These are phyloP conservation scores for Takakia lepidozioides DNA, from an alignment of 225 moss, liverwort and hornwort genomes.

Conservation along the genomic window DNA sequence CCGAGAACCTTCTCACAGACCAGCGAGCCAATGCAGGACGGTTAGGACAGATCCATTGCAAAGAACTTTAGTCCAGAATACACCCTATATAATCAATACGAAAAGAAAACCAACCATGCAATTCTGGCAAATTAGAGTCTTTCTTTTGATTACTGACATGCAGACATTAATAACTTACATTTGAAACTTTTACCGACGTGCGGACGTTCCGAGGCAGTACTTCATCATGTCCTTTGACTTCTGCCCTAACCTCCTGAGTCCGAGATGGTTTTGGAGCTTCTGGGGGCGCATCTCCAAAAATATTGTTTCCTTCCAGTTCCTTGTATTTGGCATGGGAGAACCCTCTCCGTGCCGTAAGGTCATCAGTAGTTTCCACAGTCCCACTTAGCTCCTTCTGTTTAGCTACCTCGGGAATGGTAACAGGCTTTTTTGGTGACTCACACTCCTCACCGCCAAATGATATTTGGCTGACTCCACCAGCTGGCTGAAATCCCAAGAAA, in stretches of 20 bases:
- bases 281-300: constrained; percentile 92
- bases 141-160: too few relatives aligned
- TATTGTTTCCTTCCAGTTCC: constrained; percentile 94
- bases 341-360: constrained; percentile 65
- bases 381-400: constrained; percentile 97
- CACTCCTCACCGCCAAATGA: constrained; percentile 90
- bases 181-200: constrained; percentile 98
- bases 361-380: constrained; percentile 77
- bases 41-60: too few relatives aligned
- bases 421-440: constrained; percentile 74
- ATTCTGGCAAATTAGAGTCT: too few relatives aligned
- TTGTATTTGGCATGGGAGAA: constrained; percentile 90
- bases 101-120: too few relatives aligned
- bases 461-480: constrained; percentile 93
- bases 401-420: constrained; percentile 92
- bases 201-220: constrained; percentile 84
- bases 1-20: constrained; percentile 38
- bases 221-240: constrained; percentile 37
- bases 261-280: constrained; percentile 60
- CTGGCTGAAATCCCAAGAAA: too few relatives aligned
- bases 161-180: too few relatives aligned
- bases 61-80: too few relatives aligned
- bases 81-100: too few relatives aligned
- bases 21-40: too few relatives aligned
- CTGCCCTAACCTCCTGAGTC: constrained; percentile 84